Conservation (phyloP, 2,329 filamentous ascomycete genomes). For the Arthrobotrys megalospora region DNA sequence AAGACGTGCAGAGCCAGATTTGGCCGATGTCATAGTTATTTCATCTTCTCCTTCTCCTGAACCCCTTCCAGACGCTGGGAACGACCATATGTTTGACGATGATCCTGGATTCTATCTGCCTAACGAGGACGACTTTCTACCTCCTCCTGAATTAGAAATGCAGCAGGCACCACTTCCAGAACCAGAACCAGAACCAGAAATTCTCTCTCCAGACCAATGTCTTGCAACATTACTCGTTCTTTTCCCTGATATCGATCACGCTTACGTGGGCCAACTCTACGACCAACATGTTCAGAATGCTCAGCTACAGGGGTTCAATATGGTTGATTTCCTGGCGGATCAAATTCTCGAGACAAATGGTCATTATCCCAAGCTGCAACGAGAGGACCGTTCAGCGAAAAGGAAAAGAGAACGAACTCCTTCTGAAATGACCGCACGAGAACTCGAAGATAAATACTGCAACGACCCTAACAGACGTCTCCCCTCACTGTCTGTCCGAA, state of each 20-base stretch:
- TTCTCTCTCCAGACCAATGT: constrained; percentile 62
- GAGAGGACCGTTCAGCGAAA: constrained; percentile 67
- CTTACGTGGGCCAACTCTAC: constrained; percentile 68
- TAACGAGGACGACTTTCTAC: neutral
- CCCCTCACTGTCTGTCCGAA: constrained; percentile 50
- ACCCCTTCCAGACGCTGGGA: neutral
- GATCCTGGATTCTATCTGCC: neutral
- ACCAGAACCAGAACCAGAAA: constrained; percentile 6
- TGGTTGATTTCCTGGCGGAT: constrained; percentile 68
- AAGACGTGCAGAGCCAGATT: neutral
- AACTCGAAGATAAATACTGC: constrained; percentile 63
- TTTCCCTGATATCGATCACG: constrained; percentile 70
- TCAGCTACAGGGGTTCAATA: constrained; percentile 62
- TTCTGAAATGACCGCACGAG: constrained; percentile 63
- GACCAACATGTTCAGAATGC: constrained; percentile 59
- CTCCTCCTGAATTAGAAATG: constrained; percentile 36
- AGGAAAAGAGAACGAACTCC: constrained; percentile 66
- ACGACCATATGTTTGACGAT: neutral
- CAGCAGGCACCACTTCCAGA: neutral
- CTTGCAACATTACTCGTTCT: constrained; percentile 67
- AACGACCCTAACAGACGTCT: constrained; percentile 63
- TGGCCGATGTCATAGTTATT: constrained; percentile 27
- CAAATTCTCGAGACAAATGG: constrained; percentile 67
- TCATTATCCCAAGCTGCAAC: constrained; percentile 69
- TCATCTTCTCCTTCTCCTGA: constrained; percentile 38